Conservation (phyloP, 805 yeast genomes). For the Scheffersomyces amazonensis region DNA sequence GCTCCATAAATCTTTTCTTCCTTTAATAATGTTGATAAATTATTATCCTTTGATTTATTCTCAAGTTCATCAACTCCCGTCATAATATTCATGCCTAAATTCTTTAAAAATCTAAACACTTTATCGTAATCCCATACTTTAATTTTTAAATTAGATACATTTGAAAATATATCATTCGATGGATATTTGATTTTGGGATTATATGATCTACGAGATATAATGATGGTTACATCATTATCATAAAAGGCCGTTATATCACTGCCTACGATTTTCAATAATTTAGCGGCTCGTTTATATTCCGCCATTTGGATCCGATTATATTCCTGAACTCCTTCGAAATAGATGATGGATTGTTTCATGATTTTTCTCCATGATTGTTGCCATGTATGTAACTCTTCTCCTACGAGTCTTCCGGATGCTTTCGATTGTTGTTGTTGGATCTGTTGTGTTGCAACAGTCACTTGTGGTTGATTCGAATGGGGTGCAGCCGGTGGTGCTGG, state of each 20-base stretch:
- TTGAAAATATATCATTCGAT: constrained; percentile 60
- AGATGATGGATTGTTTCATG: constrained; percentile 56
- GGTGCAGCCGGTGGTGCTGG: background rate
- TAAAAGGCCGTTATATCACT: constrained; percentile 44
- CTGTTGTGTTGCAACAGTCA: constrained; percentile 3
- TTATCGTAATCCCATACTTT: constrained; percentile 90
- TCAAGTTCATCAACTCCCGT: constrained; percentile 17
- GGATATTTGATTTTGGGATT: constrained; percentile 39
- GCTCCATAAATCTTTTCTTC: constrained; percentile 88
- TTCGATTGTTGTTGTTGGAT: constrained; percentile 6
- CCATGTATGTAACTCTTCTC: constrained; percentile 55
- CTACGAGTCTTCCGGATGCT: constrained; percentile 31
- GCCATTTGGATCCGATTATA: constrained; percentile 31
- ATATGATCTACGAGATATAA: constrained; percentile 63
- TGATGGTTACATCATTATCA: constrained; percentile 66
- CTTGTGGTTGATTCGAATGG: background rate
- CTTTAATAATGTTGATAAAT: constrained; percentile 53
- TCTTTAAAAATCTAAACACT: constrained; percentile 71
- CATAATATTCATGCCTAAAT: constrained; percentile 42
- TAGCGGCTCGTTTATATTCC: constrained; percentile 41
- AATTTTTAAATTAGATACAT: constrained; percentile 58
- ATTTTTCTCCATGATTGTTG: constrained; percentile 62
- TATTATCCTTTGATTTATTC: constrained; percentile 11
- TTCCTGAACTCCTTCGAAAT: constrained; percentile 54
- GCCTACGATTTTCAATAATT: constrained; percentile 47